Percentiles rank a stretch among this genome's conserved stretches.
Conservation (phyloP, 1,284 basidiomycete genomes). For the Exobasidium cylindrosporum region DNA sequence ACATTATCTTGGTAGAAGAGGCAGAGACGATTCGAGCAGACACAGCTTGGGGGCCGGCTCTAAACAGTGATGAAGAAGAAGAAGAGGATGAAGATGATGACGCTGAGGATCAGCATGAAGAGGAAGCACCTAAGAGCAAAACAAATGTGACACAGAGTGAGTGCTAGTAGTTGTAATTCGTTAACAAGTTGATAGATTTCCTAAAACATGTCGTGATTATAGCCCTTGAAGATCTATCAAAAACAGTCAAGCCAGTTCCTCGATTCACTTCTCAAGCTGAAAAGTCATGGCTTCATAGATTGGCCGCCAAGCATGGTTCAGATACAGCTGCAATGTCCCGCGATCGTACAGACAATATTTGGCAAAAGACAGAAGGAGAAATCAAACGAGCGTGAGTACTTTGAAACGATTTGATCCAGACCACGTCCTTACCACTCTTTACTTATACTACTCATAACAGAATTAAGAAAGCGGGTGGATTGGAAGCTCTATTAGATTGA, state of each 20-base stretch:
- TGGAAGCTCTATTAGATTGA: constrained; percentile 20
- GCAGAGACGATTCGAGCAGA: constrained; percentile 58
- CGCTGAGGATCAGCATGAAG: constrained; percentile 18
- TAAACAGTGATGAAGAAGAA: constrained; percentile 17
- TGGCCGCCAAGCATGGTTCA: constrained; percentile 70
- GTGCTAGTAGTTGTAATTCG: not conserved
- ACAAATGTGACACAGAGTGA: not conserved
- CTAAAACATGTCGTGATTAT: constrained; percentile 12
- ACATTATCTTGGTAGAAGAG: constrained; percentile 73
- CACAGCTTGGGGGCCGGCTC: constrained; percentile 53
- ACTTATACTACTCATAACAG: constrained; percentile 7
- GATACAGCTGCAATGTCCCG: constrained; percentile 75
- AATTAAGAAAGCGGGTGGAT: constrained; percentile 36
- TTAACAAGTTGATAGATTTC: not conserved
- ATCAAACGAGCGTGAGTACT: constrained; percentile 60
- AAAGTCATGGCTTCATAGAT: constrained; percentile 65
- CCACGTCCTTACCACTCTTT: no score
- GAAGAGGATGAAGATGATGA: constrained; percentile 14
- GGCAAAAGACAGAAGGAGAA: constrained; percentile 83
- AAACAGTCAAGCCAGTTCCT: constrained; percentile 59
- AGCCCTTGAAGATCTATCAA: constrained; percentile 61
- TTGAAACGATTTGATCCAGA: no score
- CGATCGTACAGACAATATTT: constrained; percentile 75
- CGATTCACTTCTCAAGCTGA: constrained; percentile 73
- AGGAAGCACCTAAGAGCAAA: constrained; percentile 10